Evolutionary conservation across 2,329 filamentous ascomycete species (phyloP).

Genomic region (Pseudocercospora macadamiae): DNA sequence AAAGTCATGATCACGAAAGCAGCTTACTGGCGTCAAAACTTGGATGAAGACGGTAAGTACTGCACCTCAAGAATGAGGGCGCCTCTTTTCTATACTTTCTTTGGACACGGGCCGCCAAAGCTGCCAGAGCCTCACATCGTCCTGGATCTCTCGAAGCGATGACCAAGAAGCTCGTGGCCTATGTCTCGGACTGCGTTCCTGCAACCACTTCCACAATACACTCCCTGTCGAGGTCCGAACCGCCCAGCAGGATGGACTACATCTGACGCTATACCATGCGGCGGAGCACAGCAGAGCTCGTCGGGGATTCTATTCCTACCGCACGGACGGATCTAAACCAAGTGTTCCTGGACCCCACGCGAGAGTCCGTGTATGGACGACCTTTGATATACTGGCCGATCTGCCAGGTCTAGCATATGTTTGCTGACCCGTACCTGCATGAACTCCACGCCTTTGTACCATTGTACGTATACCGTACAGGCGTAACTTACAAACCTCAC

Average conservation of each 20-base stretch:
- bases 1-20: not conserved
- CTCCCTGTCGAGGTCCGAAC: not conserved
- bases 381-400: not conserved
- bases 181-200: not conserved
- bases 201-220: not conserved
- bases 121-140: not conserved
- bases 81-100: not conserved
- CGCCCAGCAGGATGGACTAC: not conserved
- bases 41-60: not conserved
- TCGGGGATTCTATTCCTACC: constrained; percentile 1
- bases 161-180: not conserved
- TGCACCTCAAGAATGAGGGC: constrained; percentile 1
- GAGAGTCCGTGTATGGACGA: not conserved
- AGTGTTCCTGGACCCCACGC: not conserved
- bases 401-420: not conserved
- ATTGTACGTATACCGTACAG: not conserved
- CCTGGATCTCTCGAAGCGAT: not conserved
- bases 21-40: not conserved
- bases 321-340: not conserved
- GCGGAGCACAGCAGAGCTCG: constrained; percentile 1
- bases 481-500: not conserved
- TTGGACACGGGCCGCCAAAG: not conserved
- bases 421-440: constrained; percentile 4
- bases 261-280: constrained; percentile 5
- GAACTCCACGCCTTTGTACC: constrained; percentile 1